Base-by-base conservation (phyloP, 2,329 filamentous ascomycete genomes). In the Blastomyces silverae region DNA sequence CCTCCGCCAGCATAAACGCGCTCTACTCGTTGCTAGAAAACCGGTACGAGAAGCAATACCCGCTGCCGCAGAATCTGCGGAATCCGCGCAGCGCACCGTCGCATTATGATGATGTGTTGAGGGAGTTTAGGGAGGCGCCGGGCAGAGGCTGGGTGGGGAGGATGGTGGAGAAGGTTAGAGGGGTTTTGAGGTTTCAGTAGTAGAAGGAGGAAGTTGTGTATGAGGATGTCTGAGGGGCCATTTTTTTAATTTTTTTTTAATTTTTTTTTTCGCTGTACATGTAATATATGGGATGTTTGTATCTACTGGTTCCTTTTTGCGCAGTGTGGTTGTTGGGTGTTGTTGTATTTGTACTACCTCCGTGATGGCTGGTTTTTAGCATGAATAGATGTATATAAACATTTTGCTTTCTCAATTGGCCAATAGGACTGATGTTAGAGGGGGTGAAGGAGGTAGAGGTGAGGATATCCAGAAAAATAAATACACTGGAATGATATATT, bases 11-110 rank as follows among this genome's bases (percentile, higher is more conserved):
- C 28, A 70, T 85, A 63, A 87, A 86, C 69, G 84, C 84, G 4
- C 79, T 87, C 1, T 85, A 84, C 67, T 80, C 83, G 2, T 75
- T 88, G n/a, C 76, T 88, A 2, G 84, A 86, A 68, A 80, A 87
- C 71, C 76, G 83, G 60, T 87, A 85, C 69, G 76, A 74, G 58
- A 82, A 80, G 48, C 71, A 79, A 70, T 84, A 81, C 66, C 82
- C 82, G 2, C 67, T 84, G 1, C 74, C 81, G 1, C 70, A 77
- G 25, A 74, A 73, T 22, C 69, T 84, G 68, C 78, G 84, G 67
- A 75, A 77, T 65, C 84, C 84, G 1, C 75, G 75, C 3, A 83
- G 80, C 67, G 79, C 80, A 61, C 81, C 82, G 10, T 76, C 77
- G 2, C 78, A 85, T 70, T 86, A 85, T 69, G 79, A 80, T 64